These are phyloP conservation scores for Colletotrichum trifolii DNA, from an alignment of 2,329 filamentous ascomycete genomes.

Conservation along the genomic window DNA sequence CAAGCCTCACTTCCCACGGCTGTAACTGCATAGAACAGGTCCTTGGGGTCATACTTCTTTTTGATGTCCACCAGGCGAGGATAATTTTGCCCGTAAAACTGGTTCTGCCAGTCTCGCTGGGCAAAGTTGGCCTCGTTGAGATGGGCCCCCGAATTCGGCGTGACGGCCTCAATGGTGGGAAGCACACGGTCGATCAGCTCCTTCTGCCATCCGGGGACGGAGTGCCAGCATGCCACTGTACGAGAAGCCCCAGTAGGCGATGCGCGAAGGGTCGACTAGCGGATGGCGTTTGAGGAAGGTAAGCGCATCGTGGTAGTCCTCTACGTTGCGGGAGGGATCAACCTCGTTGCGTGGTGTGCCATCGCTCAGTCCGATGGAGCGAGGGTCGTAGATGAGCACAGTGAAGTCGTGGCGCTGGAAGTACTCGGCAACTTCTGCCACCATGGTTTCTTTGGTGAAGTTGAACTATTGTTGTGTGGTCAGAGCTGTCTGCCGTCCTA, in stretches of 20 bases:
- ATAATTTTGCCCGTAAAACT: slow-evolving; percentile 46
- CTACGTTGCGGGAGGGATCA: slow-evolving; percentile 45
- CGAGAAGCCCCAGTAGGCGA: slow-evolving; percentile 46
- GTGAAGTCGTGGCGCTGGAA: slow-evolving; percentile 49
- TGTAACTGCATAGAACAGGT: slow-evolving; percentile 42
- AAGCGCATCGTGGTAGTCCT: slow-evolving; percentile 50
- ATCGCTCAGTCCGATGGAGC: slow-evolving; percentile 50
- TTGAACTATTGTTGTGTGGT: slow-evolving; percentile 7
- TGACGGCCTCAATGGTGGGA: slow-evolving; percentile 43
- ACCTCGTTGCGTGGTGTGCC: slow-evolving; percentile 51
- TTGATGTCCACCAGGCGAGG: slow-evolving; percentile 41
- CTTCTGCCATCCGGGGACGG: slow-evolving; percentile 14
- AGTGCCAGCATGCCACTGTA: slow-evolving; percentile 43
- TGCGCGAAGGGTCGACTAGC: slow-evolving; percentile 45
- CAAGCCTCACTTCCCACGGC: slow-evolving; percentile 44
- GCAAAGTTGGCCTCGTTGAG: slow-evolving; percentile 46
- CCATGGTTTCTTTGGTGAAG: slow-evolving; percentile 45
- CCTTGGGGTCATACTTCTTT: slow-evolving; percentile 44
- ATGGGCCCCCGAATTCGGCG: slow-evolving; percentile 41
- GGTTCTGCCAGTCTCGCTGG: slow-evolving; percentile 43
- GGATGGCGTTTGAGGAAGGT: slow-evolving; percentile 57
- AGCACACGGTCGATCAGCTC: slow-evolving; percentile 44
- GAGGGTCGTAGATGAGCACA: slow-evolving; percentile 50
- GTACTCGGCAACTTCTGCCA: slow-evolving; percentile 46
- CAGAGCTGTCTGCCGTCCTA: too few species aligned